Evolutionary conservation across 495 filamentous ascomycete genomes (phyloP), one percentile per base, ranked within the genome.

Genomic region (Penicillium maclennaniae): DNA sequence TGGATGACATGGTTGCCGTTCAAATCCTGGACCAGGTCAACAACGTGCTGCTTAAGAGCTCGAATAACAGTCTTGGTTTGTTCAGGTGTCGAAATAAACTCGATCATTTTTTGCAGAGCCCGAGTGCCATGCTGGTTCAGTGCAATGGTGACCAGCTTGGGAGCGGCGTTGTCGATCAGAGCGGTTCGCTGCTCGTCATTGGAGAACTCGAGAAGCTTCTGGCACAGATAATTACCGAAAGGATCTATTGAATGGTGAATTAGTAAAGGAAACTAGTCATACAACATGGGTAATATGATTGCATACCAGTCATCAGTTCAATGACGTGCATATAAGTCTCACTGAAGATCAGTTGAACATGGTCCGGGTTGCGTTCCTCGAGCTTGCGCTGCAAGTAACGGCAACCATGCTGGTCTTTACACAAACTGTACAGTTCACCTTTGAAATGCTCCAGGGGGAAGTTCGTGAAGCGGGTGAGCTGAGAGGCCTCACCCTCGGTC

Each of bases 1-100:
- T 98, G 93, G 57, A 98, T 95, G 54, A 98, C 93, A 66, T 98
- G 93, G 57, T 97, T 98, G 64, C 93, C 93, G 65, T 98, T 98
- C 45, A 97, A 72, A 57, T 98, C 93, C 67, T 98, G 90, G 51
- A 98, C 96, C 39, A 98, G 76, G 48, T 90, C 86, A 6, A 97
- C 92, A 25, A 98, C 93, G 50, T 87, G 82, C 52, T 82, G 71
- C 34, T 83, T 74, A 27, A 98, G 78, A 17, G 92, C 87, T 26
- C 83, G 67, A 53, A 95, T 93, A 60, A 98, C 90, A 19, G 85
- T 86, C 51, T 87, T 75, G 41, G 91, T 87, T 72, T 87, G 86
- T 59, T 87, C 83, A 4, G 80, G 75, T 28, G 87, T 91, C 41
- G 87, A 86, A 59, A 98, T 89, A 61, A 87, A 92, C 66, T 98